Percentiles rank a stretch among this genome's conserved stretches.
Evolutionary conservation across 495 filamentous ascomycete genomes (phyloP).

Genomic region (Xanthoparmelia taractica): DNA sequence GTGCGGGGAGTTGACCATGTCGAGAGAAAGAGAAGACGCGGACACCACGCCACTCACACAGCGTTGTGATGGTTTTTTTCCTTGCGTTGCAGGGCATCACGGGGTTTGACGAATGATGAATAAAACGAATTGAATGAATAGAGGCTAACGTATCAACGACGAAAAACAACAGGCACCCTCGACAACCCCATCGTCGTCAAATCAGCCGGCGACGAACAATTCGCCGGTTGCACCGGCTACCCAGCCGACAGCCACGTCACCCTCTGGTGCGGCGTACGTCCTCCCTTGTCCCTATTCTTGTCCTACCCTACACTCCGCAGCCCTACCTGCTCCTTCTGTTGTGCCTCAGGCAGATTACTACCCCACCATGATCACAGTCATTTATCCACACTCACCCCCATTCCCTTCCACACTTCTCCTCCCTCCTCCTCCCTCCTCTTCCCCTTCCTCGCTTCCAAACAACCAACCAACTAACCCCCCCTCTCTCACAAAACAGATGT

Average conservation of each 20-base stretch:
- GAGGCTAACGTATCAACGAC: neutral
- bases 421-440: neutral
- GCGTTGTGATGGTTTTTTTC: neutral
- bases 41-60: neutral
- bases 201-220: constrained; percentile 91
- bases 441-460: neutral
- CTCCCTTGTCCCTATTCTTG: neutral
- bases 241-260: constrained; percentile 87
- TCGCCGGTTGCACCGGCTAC: constrained; percentile 88
- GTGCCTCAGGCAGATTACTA: neutral
- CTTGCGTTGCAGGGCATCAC: neutral
- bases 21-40: neutral
- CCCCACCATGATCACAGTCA: neutral
- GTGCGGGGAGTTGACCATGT: neutral
- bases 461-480: neutral
- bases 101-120: neutral
- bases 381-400: no score
- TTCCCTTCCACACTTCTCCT: neutral
- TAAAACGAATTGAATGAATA: no score
- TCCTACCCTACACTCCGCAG: constrained; percentile 1
- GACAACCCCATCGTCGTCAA: constrained; percentile 83
- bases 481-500: constrained; percentile 48
- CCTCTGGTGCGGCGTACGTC: constrained; percentile 78
- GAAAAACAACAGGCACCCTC: constrained; percentile 59
- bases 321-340: neutral